Conservation (phyloP, 2,329 filamentous ascomycete genomes). For the Chaetomium globosum region DNA sequence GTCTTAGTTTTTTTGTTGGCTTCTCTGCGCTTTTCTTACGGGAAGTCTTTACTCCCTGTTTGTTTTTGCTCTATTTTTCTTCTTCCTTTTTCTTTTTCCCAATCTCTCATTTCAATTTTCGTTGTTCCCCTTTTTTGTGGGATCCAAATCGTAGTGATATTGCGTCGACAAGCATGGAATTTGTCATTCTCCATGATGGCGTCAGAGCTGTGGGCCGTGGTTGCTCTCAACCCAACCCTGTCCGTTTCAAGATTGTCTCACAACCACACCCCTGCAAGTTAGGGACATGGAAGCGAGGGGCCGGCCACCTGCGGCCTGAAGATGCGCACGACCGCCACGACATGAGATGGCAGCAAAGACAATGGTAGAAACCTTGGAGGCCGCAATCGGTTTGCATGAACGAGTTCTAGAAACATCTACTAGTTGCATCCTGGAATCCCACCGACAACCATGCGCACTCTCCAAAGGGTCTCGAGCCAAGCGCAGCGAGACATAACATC, state of each 20-base stretch:
- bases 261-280: conserved; percentile 22
- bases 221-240: background rate
- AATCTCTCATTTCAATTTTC: background rate
- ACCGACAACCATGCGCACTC: background rate
- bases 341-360: conserved; percentile 10
- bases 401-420: background rate
- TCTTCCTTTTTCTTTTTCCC: background rate
- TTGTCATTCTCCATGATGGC: conserved; percentile 24
- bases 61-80: no score
- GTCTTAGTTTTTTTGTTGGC: background rate
- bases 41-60: no score
- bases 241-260: conserved; percentile 33
- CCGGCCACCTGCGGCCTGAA: conserved; percentile 2
- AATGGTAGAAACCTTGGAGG: conserved; percentile 20
- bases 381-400: conserved; percentile 18
- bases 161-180: background rate
- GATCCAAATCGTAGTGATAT: background rate
- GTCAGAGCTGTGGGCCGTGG: conserved; percentile 24
- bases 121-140: background rate
- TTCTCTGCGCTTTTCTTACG: background rate
- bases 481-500: conserved; percentile 5
- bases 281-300: conserved; percentile 1
- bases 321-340: background rate
- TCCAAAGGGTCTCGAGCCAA: conserved; percentile 6
- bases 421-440: background rate